Base-by-base conservation (phyloP, 2,329 filamentous ascomycete species). In the Penicillium digitatum region DNA sequence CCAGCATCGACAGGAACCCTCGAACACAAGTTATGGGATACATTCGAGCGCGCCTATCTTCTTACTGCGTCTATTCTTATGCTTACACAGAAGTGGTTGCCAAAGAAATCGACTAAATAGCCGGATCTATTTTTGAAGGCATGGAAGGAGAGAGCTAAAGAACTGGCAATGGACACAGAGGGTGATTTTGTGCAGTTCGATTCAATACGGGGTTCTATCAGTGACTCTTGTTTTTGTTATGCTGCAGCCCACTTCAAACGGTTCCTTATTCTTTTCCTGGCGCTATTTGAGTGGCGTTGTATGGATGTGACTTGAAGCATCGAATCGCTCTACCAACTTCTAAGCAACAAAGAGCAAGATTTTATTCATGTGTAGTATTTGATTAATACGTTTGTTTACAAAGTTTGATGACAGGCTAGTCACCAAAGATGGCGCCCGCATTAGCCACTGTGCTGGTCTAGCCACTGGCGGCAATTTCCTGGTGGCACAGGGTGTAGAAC, bases 401-500 rank as follows among this genome's bases (percentile, higher is more conserved):
- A n/a, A n/a, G n/a, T n/a, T 63, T 59, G 46, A 63, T 60, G 35
- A 60, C 63, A 18, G 62, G 53, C 14, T 42, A 27, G 31, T 58
- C 48, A 18, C 48, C 49, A 26, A 66, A 66, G 43, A 65, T 66
- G 16, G 50, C 35, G 20, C 61, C 61, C 0, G 62, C 61, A 37
- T 65, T 48, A 24, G 55, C 62, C 0, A 62, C 61, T 20, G 48
- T 59, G 50, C 55, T 59, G 31, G 59, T 62, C 63, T 61, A 66
- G 59, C 63, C 63, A 29, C 65, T 63, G 31, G 43, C 47, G 29
- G 35, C 39, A 26, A 52, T 37, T 20, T 66, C 61, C 8, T 60
- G 43, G 2, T 62, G 48, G 38, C 59, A 64, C 63, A 64, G 64
- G 2, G 22, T 24, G 16, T 20, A 45, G 11, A 14, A 6, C n/a